phyloP scores from a whole-genome alignment of 441 rosid species.

The Geranium incanum region DNA sequence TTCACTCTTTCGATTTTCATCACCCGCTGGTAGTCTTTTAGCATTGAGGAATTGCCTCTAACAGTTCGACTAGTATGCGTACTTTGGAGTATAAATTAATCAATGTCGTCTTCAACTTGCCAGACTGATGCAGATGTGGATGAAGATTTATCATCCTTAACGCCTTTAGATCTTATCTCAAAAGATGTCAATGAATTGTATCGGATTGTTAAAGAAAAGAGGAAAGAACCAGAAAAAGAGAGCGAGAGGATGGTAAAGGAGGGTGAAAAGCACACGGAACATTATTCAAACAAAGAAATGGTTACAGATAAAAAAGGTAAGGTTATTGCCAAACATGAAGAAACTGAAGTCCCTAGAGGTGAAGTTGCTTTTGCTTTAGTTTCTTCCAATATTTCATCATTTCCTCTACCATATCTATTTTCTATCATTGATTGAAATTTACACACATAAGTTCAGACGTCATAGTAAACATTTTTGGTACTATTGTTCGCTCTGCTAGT shows the following conservation, averaged over 20 bases:
- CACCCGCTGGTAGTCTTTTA: background rate
- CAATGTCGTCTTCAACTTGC: slow-evolving; percentile 29
- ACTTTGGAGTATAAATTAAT: slow-evolving; percentile 26
- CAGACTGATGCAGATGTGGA: slow-evolving; percentile 78
- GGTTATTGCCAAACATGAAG: slow-evolving; percentile 40
- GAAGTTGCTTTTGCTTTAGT: slow-evolving; percentile 12
- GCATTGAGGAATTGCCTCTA: background rate
- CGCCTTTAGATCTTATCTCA: slow-evolving; percentile 91
- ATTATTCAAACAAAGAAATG: slow-evolving; percentile 42
- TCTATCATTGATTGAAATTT: background rate
- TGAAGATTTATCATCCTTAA: slow-evolving; percentile 91
- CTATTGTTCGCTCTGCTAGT: background rate
- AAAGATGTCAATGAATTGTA: slow-evolving; percentile 74
- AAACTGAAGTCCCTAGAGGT: slow-evolving; percentile 58
- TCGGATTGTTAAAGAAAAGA: slow-evolving; percentile 67
- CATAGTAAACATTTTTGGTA: background rate
- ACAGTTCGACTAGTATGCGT: slow-evolving; percentile 10
- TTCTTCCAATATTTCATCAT: background rate
- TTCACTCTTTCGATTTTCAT: slow-evolving; percentile 18
- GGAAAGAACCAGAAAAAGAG: slow-evolving; percentile 30
- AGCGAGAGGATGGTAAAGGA: slow-evolving; percentile 37
- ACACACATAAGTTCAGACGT: background rate
- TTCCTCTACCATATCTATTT: slow-evolving; percentile 9
- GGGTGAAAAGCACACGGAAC: slow-evolving; percentile 50
- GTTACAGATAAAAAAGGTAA: slow-evolving; percentile 46